phyloP scores from a whole-genome alignment of 2,329 filamentous ascomycete genomes.

The Neofusicoccum sp. region DNA sequence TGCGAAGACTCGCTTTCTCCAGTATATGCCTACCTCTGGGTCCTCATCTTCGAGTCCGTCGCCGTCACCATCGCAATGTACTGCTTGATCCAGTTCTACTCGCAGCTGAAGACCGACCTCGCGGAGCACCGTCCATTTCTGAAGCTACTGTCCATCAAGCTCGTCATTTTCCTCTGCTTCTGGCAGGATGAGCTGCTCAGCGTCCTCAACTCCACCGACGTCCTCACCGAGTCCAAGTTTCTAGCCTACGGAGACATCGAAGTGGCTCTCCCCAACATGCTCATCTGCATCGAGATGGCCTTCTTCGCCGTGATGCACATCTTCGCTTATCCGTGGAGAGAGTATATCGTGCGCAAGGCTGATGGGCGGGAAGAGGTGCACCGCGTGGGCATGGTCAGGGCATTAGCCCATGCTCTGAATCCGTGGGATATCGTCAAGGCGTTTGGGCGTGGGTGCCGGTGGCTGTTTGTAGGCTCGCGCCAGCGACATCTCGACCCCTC shows the following conservation, averaged over 20 bases:
- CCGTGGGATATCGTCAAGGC: constrained; percentile 83
- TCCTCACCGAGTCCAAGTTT: constrained; percentile 63
- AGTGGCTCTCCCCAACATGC: constrained; percentile 74
- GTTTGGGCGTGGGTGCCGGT: constrained; percentile 73
- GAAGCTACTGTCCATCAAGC: constrained; percentile 84
- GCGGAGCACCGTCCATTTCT: constrained; percentile 71
- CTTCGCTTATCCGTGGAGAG: constrained; percentile 78
- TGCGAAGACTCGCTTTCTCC: constrained; percentile 79
- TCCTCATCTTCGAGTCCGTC: constrained; percentile 69
- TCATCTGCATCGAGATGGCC: constrained; percentile 85
- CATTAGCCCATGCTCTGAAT: constrained; percentile 73
- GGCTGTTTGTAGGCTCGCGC: constrained; percentile 76
- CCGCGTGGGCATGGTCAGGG: constrained; percentile 48
- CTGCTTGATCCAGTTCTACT: constrained; percentile 83
- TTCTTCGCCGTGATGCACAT: constrained; percentile 76
- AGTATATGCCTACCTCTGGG: constrained; percentile 81
- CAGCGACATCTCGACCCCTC: constrained; percentile 51
- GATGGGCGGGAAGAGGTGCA: constrained; percentile 46
- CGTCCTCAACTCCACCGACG: constrained; percentile 61
- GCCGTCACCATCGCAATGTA: constrained; percentile 86
- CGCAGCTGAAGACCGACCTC: constrained; percentile 71
- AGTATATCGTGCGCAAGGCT: constrained; percentile 56
- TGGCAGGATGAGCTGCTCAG: constrained; percentile 71
- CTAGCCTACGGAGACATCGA: constrained; percentile 76
- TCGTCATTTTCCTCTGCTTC: constrained; percentile 89